These are phyloP conservation scores for Amniculicola lignicola DNA, from an alignment of 495 filamentous ascomycete genomes.

Conservation along the genomic window DNA sequence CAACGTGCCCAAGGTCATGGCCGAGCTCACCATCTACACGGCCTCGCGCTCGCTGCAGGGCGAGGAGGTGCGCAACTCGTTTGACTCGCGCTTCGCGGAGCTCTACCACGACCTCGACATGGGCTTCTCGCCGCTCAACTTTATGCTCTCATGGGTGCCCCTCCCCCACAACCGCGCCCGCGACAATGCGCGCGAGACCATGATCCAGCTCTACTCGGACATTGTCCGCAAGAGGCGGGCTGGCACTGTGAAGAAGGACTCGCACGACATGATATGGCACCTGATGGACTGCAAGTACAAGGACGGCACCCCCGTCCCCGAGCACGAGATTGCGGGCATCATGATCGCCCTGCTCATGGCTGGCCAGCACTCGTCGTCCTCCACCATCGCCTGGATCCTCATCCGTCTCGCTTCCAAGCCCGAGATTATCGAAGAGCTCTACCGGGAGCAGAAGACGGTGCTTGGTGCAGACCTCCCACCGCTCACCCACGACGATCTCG, in stretches of 20 bases:
- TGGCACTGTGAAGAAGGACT: slow-evolving; percentile 50
- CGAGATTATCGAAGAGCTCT: slow-evolving; percentile 57
- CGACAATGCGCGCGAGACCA: slow-evolving; percentile 55
- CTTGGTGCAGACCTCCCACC: slow-evolving; percentile 52
- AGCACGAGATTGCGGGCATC: slow-evolving; percentile 62
- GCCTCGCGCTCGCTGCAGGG: slow-evolving; percentile 64
- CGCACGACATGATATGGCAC: slow-evolving; percentile 68
- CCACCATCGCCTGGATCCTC: slow-evolving; percentile 60
- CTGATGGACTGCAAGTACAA: slow-evolving; percentile 64
- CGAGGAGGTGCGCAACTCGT: slow-evolving; percentile 59
- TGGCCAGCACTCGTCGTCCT: slow-evolving; percentile 62
- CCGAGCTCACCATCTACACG: slow-evolving; percentile 64
- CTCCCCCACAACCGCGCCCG: slow-evolving; percentile 61
- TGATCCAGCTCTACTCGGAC: slow-evolving; percentile 58
- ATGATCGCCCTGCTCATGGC: slow-evolving; percentile 69
- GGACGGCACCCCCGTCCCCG: slow-evolving; percentile 58
- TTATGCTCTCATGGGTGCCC: slow-evolving; percentile 61
- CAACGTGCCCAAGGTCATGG: slow-evolving; percentile 54
- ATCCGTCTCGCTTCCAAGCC: slow-evolving; percentile 56
- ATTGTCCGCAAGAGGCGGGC: slow-evolving; percentile 56
- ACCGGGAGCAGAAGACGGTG: slow-evolving; percentile 53
- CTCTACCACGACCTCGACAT: slow-evolving; percentile 65
- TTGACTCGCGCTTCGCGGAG: slow-evolving; percentile 61
- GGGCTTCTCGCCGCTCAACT: slow-evolving; percentile 65
- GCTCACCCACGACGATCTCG: slow-evolving; percentile 55